Conservation (phyloP, 441 rosid genomes). For the Dalechampia spathulata region DNA sequence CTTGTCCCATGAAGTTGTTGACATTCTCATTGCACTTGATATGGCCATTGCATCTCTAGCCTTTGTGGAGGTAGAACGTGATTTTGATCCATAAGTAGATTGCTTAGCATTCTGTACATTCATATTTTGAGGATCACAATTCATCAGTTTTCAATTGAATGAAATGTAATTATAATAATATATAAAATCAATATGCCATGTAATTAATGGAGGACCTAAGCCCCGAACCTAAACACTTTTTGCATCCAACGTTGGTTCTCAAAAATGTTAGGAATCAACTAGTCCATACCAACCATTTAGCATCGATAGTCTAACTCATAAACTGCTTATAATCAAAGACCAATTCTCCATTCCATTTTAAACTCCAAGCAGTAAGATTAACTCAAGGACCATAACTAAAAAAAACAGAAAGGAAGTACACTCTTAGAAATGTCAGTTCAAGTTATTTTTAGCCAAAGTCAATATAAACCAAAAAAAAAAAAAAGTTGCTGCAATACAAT, state of each 20-base stretch:
- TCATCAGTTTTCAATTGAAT: not conserved
- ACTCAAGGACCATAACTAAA: not conserved
- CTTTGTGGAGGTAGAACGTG: conserved; percentile 42
- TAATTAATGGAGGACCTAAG: not conserved
- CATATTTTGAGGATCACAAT: conserved; percentile 14
- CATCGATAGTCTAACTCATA: not conserved
- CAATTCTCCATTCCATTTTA: not conserved
- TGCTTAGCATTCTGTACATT: conserved; percentile 46
- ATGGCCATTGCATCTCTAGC: conserved; percentile 34
- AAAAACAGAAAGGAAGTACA: not conserved
- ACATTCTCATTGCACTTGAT: conserved; percentile 30
- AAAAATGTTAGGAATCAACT: no score
- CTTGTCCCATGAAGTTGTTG: conserved; percentile 73
- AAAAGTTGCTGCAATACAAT: not conserved
- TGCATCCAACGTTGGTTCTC: no score
- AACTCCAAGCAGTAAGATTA: not conserved
- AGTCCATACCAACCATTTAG: not conserved
- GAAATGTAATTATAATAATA: not conserved
- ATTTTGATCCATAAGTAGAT: conserved; percentile 58
- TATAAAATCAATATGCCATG: not conserved
- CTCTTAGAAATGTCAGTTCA: not conserved
- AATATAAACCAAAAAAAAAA: not conserved
- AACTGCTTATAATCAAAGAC: not conserved
- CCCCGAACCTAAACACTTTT: no score
- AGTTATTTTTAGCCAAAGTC: not conserved